Evolutionary conservation across 495 filamentous ascomycete species (phyloP), one percentile per base, ranked within the genome.

Genomic region (Amniculicola lignicola): DNA sequence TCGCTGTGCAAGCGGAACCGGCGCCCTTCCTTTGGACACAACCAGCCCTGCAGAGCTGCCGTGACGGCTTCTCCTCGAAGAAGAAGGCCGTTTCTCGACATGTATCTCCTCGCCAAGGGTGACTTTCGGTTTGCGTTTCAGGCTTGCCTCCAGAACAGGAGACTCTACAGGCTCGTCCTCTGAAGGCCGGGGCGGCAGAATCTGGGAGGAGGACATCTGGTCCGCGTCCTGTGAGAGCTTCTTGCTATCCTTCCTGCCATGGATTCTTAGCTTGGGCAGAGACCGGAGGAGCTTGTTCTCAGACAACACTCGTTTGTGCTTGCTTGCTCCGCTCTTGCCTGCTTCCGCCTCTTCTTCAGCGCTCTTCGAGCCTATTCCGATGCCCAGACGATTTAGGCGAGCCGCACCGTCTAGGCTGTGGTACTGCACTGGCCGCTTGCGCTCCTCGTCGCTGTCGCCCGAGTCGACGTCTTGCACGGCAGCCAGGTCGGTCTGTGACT

Each of bases 241-340:
- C 16, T 18, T 63, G 28, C 45, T 61, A 31, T 72, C 67, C 42
- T 68, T 67, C 31, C 64, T 54, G 25, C 36, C 41, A 51, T 72
- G 75, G 5, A 72, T 72, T 47, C 69, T 75, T 3, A 85, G 69
- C 16, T 76, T 77, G 3, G 80, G 73, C 18, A 88, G 67, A 0
- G 83, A 84, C 33, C 77, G 76, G 16, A 88, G 56, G 6, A 87
- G 67, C 50, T 73, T 81, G 57, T 78, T 77, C 16, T 86, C 83
- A 2, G 85, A 86, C 36, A 83, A 68, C 50, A 75, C 77, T 58
- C 79, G 78, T 49, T 75, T 73, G 51, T 83, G 80, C 18, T 74
- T 77, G 55, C 55, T 63, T 33, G 7, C 29, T 58, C 42, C 54
- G 27, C 19, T 49, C 41, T 51, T 57, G 33, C 37, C 23, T 1